Evolutionary conservation across 2,329 filamentous ascomycete species (phyloP).

Genomic region (Phialocephala sp.): DNA sequence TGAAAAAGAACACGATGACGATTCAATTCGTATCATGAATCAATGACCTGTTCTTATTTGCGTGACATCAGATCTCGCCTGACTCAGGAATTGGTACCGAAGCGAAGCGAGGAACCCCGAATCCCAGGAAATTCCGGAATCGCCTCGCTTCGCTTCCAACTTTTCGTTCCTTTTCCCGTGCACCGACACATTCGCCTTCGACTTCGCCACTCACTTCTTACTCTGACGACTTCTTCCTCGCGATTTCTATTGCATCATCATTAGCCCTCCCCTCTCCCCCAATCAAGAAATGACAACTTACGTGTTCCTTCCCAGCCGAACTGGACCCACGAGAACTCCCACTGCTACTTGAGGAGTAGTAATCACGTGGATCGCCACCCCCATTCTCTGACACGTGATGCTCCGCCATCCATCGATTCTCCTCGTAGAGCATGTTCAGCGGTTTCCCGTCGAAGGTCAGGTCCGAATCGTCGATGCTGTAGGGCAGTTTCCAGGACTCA

Average conservation of each 20-base stretch:
- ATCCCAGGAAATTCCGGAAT: conserved; percentile 1
- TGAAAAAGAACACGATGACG: too few species aligned
- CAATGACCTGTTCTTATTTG: too few species aligned
- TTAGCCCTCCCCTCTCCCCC: neutral
- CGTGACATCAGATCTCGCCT: neutral
- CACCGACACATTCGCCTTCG: neutral
- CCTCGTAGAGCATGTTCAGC: conserved; percentile 40
- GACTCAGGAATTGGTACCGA: neutral
- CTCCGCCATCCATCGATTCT: conserved; percentile 36
- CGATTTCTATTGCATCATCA: conserved; percentile 12
- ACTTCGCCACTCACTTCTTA: conserved; percentile 20
- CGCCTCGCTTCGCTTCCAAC: neutral
- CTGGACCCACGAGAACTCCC: neutral
- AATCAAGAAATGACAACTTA: neutral
- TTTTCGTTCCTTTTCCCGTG: neutral
- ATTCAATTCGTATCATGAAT: too few species aligned
- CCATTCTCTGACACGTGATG: conserved; percentile 17
- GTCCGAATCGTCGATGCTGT: conserved; percentile 39
- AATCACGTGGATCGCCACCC: neutral
- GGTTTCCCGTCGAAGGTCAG: conserved; percentile 42
- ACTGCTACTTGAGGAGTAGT: neutral
- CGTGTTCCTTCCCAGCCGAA: conserved; percentile 9
- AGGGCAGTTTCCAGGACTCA: conserved; percentile 36
- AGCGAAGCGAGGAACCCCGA: neutral
- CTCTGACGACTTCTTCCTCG: conserved; percentile 27